Base-by-base conservation (phyloP, 345 rosid species). In the Boechera divaricarpa region DNA sequence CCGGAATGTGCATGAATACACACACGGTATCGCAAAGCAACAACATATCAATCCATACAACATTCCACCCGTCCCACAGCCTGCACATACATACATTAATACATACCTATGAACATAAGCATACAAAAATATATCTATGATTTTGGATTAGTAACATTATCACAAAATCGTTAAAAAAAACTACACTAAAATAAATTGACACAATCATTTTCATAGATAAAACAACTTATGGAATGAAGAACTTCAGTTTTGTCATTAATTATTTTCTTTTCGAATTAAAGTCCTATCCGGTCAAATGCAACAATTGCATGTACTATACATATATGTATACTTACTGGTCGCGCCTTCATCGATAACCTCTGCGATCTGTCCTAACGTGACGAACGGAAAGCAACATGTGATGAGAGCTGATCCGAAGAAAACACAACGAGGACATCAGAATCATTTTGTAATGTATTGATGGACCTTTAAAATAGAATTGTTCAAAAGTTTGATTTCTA, bases 301-400 rank as follows among this genome's bases (percentile, higher is more conserved):
- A 10, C 15, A 42, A 11, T 12, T 42, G 51, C 21, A 47, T 2
- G 15, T 47, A 47, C 18, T 13, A 35, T 9, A 21, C 29, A 28
- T 28, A 28, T 11, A 15, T 65, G 49, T 0, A 18, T 48, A 64
- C 60, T 58, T 84, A 87, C 91, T 78, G 1, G 88, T 80, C 31
- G 86, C 73, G 26, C 88, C 88, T 48, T 82, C 76, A 64, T 86
- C 85, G 11, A 80, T 74, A 24, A 86, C 75, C 60, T 88, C 87
- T 24, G 91, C 86, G 24, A 88, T 86, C 79, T 88, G 89, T 48
- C 88, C 89, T 45, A 88, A 85, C 1, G 89, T 78, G 63, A 79
- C 67, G 63, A 83, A 86, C 0, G 89, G 87, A 64, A 83, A 84
- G 35, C 53, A 55, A 9, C 75, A 79, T 84, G 97, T 89, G 47